Percentiles rank a stretch among this genome's conserved stretches.
Evolutionary conservation across 805 yeast species (phyloP).

Genomic region (Komagataella ulmi): DNA sequence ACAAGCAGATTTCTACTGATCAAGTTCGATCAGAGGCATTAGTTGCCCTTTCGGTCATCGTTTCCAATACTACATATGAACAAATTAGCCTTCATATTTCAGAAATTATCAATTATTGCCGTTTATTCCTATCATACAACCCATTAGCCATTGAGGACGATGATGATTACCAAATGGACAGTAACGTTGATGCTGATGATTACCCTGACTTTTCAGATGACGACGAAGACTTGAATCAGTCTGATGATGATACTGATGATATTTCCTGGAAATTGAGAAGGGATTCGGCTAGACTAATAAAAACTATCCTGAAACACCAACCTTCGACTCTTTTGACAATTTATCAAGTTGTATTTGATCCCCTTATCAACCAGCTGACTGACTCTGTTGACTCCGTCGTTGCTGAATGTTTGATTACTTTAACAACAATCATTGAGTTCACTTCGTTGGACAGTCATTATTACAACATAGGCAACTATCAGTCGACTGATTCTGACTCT

Average conservation of each 20-base stretch:
- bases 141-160: conserved; percentile 15
- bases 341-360: not conserved
- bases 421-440: conserved; percentile 24
- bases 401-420: conserved; percentile 22
- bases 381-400: not conserved
- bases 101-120: not conserved
- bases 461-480: conserved; percentile 14
- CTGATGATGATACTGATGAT: conserved; percentile 15
- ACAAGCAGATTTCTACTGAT: conserved; percentile 9
- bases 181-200: conserved; percentile 7
- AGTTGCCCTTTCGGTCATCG: not conserved
- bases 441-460: conserved; percentile 17
- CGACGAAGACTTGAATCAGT: conserved; percentile 12
- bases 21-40: conserved; percentile 7
- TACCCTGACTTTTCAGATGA: conserved; percentile 13
- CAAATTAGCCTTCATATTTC: not conserved
- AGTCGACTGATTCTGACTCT: conserved; percentile 7
- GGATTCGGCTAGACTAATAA: conserved; percentile 29
- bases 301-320: conserved; percentile 21
- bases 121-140: not conserved
- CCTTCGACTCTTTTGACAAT: conserved; percentile 13
- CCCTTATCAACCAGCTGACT: not conserved
- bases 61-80: not conserved
- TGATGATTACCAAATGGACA: conserved; percentile 13
- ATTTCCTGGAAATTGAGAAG: conserved; percentile 53